Evolutionary conservation across 1,284 basidiomycete species (phyloP), one percentile per base, ranked within the genome.

Genomic region (Sanghuangporus sanghuang): DNA sequence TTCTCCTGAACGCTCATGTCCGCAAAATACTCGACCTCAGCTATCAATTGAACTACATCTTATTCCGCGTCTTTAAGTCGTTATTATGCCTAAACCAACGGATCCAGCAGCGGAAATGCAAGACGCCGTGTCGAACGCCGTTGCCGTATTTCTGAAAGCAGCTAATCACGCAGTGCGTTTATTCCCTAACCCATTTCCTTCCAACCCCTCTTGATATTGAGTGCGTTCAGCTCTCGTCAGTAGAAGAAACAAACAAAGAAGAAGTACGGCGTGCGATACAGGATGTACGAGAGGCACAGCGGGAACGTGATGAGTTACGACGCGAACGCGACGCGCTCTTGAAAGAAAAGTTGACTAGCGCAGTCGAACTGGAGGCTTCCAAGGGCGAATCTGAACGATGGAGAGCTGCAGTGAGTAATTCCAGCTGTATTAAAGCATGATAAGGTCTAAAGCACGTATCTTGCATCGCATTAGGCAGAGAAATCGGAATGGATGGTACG

Each of bases 401-500:
- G 72, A 84, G 84, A 69, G 78, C 82, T 61, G 73, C 78, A 57
- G 87, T 88, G 69, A 72, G 85, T 78, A 11, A 7, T 2, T 9
- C 7, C 1, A 53, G 14, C 5, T 11, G 16, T 16, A 32, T n/a
- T 1, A 8, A 11, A 49, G n/a, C 21, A 6, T 57, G 4, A 48
- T 23, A 23, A 3, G 0, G 3, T 32, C 50, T 52, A 9, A 11
- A 27, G 6, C 21, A n/a, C 35, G 11, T 57, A 12, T 5, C 40
- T 23, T 49, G 36, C 14, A 18, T 42, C n/a, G 16, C 46, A 23
- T 48, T 50, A 88, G 87, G 70, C 82, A 21, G 76, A 82, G 64
- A 85, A 85, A 72, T 78, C 81, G 2, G 84, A 86, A 66, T 67
- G 82, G 57, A 85, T 82, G 27, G 87, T 87, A 69, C 49, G 79